phyloP scores from a whole-genome alignment of 2,329 filamentous ascomycete species.

The Beauveria pseudobassiana region DNA sequence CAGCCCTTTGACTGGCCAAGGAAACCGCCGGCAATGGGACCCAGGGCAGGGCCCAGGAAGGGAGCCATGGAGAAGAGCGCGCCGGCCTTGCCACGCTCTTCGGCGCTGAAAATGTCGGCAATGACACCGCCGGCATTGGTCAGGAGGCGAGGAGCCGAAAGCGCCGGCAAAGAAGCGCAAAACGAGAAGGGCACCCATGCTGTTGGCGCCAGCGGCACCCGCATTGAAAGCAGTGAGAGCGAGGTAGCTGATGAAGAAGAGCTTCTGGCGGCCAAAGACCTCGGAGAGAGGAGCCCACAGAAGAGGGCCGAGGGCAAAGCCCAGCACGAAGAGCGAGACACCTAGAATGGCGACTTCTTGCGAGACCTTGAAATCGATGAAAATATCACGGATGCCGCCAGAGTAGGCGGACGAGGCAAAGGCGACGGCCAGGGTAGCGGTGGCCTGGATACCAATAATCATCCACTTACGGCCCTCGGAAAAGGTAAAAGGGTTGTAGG shows the following conservation, averaged over 20 bases:
- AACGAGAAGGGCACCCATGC: conserved; percentile 54
- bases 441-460: conserved; percentile 54
- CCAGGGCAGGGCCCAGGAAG: conserved; percentile 52
- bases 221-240: conserved; percentile 55
- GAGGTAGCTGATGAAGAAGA: conserved; percentile 53
- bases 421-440: conserved; percentile 61
- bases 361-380: conserved; percentile 44
- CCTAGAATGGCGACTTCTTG: conserved; percentile 51
- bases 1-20: conserved; percentile 52
- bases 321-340: conserved; percentile 56
- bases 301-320: conserved; percentile 54
- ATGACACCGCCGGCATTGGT: conserved; percentile 57
- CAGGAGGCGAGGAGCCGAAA: conserved; percentile 53
- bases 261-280: conserved; percentile 51
- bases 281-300: conserved; percentile 62
- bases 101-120: conserved; percentile 53
- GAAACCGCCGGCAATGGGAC: conserved; percentile 58
- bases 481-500: conserved; percentile 59
- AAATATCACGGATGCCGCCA: conserved; percentile 47
- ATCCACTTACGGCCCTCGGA: conserved; percentile 53
- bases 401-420: conserved; percentile 64
- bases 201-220: conserved; percentile 48
- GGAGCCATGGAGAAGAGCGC: conserved; percentile 55
- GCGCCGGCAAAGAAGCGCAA: conserved; percentile 61
- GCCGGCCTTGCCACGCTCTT: conserved; percentile 49